phyloP scores from a whole-genome alignment of 2,329 filamentous ascomycete species.

The Penicillium sp. region DNA sequence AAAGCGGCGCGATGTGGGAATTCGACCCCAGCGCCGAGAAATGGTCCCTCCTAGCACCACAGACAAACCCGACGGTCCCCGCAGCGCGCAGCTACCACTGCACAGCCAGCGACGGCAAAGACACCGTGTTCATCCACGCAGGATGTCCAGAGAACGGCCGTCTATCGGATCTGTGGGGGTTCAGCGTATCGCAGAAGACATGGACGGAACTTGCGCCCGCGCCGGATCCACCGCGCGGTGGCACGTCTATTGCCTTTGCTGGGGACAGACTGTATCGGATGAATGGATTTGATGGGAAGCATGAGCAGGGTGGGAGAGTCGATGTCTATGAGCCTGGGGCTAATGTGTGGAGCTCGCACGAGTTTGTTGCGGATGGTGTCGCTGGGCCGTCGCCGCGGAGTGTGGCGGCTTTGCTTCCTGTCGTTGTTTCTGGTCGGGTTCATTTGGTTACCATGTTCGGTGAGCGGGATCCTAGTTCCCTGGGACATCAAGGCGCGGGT shows the following conservation, averaged over 20 bases:
- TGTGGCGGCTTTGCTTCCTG: constrained; percentile 46
- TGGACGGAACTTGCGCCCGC: constrained; percentile 70
- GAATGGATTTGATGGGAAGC: constrained; percentile 72
- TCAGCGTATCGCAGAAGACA: constrained; percentile 59
- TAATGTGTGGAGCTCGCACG: constrained; percentile 39
- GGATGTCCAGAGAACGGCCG: constrained; percentile 65
- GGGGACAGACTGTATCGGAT: constrained; percentile 70
- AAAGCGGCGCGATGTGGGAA: constrained; percentile 71
- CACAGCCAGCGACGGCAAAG: constrained; percentile 59
- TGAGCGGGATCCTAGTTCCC: constrained; percentile 51
- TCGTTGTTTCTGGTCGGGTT: constrained; percentile 33
- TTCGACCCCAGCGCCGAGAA: constrained; percentile 63
- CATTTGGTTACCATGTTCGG: constrained; percentile 53
- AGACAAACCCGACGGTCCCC: constrained; percentile 49
- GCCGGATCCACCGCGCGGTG: constrained; percentile 64
- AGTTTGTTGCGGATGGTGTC: constrained; percentile 40
- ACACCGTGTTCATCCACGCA: constrained; percentile 72
- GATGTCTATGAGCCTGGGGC: constrained; percentile 54
- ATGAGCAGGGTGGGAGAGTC: constrained; percentile 67
- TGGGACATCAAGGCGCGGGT: constrained; percentile 55
- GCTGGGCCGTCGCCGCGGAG: constrained; percentile 50
- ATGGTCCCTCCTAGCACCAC: constrained; percentile 65
- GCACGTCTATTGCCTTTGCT: constrained; percentile 63
- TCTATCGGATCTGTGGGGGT: constrained; percentile 73
- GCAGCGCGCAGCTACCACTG: constrained; percentile 69